phyloP scores from a whole-genome alignment of 495 filamentous ascomycete genomes.

The Filosporella fistucella region DNA sequence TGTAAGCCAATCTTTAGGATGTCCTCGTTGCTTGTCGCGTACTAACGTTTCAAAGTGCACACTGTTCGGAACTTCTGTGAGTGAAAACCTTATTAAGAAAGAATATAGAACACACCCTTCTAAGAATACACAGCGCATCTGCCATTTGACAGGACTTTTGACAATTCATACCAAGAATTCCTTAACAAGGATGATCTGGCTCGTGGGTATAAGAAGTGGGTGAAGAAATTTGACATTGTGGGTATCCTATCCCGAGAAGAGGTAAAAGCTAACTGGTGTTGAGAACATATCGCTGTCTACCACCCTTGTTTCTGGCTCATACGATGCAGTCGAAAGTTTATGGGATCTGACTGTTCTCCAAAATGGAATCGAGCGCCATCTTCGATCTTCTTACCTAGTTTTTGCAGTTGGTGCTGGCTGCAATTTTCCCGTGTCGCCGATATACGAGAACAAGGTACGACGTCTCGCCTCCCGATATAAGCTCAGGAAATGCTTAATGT shows the following conservation, averaged over 20 bases:
- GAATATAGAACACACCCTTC: no score
- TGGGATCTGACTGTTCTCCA: conserved; percentile 28
- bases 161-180: conserved; percentile 26
- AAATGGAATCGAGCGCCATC: conserved; percentile 10
- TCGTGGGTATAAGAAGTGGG: conserved; percentile 29
- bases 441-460: conserved; percentile 22
- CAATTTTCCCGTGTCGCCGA: conserved; percentile 26
- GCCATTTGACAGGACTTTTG: conserved; percentile 33
- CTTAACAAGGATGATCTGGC: conserved; percentile 34
- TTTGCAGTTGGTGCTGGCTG: conserved; percentile 29
- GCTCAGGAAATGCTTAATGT: background rate
- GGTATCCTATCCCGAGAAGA: no score
- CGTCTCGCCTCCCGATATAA: no score
- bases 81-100: no score
- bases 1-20: conserved; percentile 3
- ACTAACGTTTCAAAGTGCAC: conserved; percentile 26
- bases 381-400: conserved; percentile 25
- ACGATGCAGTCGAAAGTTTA: conserved; percentile 15
- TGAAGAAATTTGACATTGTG: conserved; percentile 32
- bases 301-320: no score
- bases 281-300: no score
- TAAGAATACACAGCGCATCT: conserved; percentile 20
- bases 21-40: background rate
- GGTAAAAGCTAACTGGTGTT: no score
- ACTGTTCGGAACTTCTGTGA: conserved; percentile 27